Evolutionary conservation across 345 rosid genomes (phyloP).

Genomic region (Cardamine chenopodiifolia): DNA sequence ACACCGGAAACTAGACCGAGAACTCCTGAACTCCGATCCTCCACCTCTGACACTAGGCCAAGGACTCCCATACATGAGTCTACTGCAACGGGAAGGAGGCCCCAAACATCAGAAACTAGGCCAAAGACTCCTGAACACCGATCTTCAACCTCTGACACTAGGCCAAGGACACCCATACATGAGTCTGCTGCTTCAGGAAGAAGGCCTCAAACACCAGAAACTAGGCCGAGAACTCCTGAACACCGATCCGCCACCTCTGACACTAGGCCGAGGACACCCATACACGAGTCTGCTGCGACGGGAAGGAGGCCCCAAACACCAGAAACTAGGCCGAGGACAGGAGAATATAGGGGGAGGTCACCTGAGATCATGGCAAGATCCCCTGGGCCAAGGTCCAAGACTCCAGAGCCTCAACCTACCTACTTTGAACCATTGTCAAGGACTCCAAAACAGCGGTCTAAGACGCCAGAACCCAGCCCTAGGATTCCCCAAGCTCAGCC

Average conservation of each 20-base stretch:
- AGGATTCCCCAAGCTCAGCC: conserved; percentile 32
- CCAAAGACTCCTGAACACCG: conserved; percentile 10
- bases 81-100: conserved; percentile 26
- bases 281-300: conserved; percentile 29
- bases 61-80: conserved; percentile 32
- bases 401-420: conserved; percentile 42
- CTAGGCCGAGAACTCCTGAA: conserved; percentile 20
- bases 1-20: conserved; percentile 28
- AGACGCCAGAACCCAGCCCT: conserved; percentile 39
- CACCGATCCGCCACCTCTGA: not conserved
- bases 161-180: conserved; percentile 23
- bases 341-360: conserved; percentile 34
- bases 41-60: conserved; percentile 9
- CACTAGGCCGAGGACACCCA: conserved; percentile 26
- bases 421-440: conserved; percentile 25
- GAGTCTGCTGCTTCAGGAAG: conserved; percentile 31
- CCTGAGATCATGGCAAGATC: conserved; percentile 32
- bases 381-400: conserved; percentile 36
- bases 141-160: not conserved
- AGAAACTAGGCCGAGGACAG: conserved; percentile 30
- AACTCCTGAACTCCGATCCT: conserved; percentile 17
- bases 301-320: conserved; percentile 36
- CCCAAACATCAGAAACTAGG: conserved; percentile 34
- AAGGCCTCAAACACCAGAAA: conserved; percentile 41
- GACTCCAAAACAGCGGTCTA: conserved; percentile 28